Evolutionary conservation across 1,139 yeast species (phyloP).

Genomic region (Martiniozyma asiatica): DNA sequence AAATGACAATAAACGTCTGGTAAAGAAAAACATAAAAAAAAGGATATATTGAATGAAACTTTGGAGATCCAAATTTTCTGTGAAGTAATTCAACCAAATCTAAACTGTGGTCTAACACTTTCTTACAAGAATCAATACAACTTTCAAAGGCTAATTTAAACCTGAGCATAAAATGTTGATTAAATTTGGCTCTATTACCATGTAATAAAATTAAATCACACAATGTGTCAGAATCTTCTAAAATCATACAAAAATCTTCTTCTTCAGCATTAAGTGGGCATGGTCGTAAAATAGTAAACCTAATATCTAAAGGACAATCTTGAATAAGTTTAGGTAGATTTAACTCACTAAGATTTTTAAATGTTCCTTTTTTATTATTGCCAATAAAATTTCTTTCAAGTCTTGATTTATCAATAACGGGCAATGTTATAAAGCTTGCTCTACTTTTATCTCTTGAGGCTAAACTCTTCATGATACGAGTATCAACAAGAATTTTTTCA

Average conservation of each 20-base stretch:
- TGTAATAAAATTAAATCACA: slow-evolving; percentile 35
- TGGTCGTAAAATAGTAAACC: slow-evolving; percentile 18
- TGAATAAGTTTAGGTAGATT: slow-evolving; percentile 12
- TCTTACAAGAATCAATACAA: slow-evolving; percentile 28
- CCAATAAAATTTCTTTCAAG: slow-evolving; percentile 1
- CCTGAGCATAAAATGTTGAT: slow-evolving; percentile 37
- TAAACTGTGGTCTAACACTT: slow-evolving; percentile 28
- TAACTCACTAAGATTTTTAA: slow-evolving; percentile 11
- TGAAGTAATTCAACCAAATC: slow-evolving; percentile 21
- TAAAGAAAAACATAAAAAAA: slow-evolving; percentile 37
- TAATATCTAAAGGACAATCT: slow-evolving; percentile 19
- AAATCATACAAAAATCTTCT: slow-evolving; percentile 22
- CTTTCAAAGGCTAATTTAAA: slow-evolving; percentile 26
- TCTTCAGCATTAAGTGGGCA: slow-evolving; percentile 13
- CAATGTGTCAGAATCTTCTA: slow-evolving; percentile 29
- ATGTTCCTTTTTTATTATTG: neutral
- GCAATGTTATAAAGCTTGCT: slow-evolving; percentile 16
- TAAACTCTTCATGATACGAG: slow-evolving; percentile 13
- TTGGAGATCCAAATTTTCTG: slow-evolving; percentile 13
- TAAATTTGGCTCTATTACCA: slow-evolving; percentile 38
- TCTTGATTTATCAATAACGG: slow-evolving; percentile 14
- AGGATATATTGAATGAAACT: slow-evolving; percentile 27
- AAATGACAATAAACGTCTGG: slow-evolving; percentile 40
- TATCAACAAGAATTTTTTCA: slow-evolving; percentile 20
- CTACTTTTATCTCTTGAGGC: slow-evolving; percentile 12